A percentile compares a stretch with the other conserved stretches of the same genome.
phyloP scores from a whole-genome alignment of 345 rosid species.

The Camelina sativa region DNA sequence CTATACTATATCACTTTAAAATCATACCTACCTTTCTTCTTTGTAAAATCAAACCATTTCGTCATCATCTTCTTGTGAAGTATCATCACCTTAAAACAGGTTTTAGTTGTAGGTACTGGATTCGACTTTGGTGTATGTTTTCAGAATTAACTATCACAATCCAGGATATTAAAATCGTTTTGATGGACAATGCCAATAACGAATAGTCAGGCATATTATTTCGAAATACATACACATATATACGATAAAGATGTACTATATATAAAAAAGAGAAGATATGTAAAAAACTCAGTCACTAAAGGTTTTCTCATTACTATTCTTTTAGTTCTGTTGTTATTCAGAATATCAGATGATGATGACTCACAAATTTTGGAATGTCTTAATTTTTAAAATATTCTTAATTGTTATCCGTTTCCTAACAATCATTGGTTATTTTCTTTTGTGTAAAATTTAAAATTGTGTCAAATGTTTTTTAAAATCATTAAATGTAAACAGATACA shows the following conservation, averaged over 20 bases:
- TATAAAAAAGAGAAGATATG: too few species aligned
- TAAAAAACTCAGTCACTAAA: neutral
- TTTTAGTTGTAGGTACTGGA: neutral
- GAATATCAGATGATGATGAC: neutral
- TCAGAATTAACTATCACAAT: neutral
- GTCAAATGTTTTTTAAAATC: neutral
- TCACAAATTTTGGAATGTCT: neutral
- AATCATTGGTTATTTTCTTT: neutral
- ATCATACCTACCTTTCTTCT: neutral
- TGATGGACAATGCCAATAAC: neutral
- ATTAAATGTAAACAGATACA: neutral
- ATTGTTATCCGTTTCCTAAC: neutral
- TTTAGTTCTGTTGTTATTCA: neutral
- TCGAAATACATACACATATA: too few species aligned
- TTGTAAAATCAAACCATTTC: slow-evolving; percentile 29
- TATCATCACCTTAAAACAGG: neutral
- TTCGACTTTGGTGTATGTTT: neutral
- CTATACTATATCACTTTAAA: neutral
- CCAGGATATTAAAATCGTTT: neutral
- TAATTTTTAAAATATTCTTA: neutral
- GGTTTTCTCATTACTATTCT: neutral
- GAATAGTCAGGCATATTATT: neutral
- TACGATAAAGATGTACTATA: too few species aligned
- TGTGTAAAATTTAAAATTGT: neutral
- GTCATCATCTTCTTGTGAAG: neutral